A percentile compares a stretch with the other conserved stretches of the same genome.
Evolutionary conservation across 257 asterid species (phyloP).

Genomic region (Plantago major): DNA sequence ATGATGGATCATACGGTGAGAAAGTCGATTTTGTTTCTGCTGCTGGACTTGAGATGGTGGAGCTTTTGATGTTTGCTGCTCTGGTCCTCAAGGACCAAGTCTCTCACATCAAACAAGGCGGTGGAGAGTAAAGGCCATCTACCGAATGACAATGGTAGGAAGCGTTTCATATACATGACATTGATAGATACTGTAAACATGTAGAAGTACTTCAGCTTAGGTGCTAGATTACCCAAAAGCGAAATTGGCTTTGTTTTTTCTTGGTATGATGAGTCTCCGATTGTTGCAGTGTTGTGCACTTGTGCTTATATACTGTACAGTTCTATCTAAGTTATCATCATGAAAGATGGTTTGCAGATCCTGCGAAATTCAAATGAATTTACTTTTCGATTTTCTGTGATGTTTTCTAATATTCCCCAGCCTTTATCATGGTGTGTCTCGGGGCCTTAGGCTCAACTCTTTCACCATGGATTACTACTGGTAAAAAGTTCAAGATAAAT

Average conservation of each 20-base stretch:
- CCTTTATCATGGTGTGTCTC: no score
- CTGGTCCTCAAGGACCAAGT: conserved; percentile 40
- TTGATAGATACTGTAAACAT: not conserved
- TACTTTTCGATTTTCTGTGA: not conserved
- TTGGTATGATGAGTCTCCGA: not conserved
- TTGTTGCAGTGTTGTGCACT: not conserved
- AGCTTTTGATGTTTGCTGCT: conserved; percentile 73
- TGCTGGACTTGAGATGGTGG: conserved; percentile 90
- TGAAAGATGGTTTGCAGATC: not conserved
- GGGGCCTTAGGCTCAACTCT: no score
- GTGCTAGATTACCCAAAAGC: not conserved
- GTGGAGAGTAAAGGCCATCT: not conserved
- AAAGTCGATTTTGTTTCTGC: conserved; percentile 78
- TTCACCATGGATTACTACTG: no score
- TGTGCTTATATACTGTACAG: not conserved
- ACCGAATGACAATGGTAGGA: not conserved
- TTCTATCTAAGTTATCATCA: not conserved
- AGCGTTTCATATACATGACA: not conserved
- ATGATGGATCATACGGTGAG: conserved; percentile 29
- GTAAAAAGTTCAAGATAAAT: no score
- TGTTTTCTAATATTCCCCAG: not conserved
- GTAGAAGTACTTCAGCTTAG: not conserved
- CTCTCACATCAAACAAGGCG: conserved; percentile 8
- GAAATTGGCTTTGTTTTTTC: not conserved
- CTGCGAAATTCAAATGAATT: not conserved